Conservation (phyloP, 2,329 filamentous ascomycete genomes). For the Zymoseptoria tritici region DNA sequence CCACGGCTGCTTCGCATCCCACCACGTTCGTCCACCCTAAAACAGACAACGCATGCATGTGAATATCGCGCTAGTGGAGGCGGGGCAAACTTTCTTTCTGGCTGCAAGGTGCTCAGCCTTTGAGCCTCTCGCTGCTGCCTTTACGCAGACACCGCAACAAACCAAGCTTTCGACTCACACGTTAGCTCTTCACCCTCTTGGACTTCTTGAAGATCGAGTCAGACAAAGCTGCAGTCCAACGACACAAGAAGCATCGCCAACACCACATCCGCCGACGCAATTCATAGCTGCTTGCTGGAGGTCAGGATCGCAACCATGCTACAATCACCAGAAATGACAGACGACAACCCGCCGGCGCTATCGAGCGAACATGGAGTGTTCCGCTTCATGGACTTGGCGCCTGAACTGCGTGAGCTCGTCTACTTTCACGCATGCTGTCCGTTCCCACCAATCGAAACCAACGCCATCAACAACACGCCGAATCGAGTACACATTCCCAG, state of each 20-base stretch:
- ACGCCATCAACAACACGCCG: slow-evolving; percentile 4
- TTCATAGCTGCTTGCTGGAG: not conserved
- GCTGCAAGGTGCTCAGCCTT: not conserved
- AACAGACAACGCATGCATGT: not conserved
- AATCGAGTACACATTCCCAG: slow-evolving; percentile 1
- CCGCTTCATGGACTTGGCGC: slow-evolving; percentile 3
- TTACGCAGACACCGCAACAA: not conserved
- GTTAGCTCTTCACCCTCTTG: not conserved
- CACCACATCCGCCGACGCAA: not conserved
- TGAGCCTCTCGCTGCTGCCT: not conserved
- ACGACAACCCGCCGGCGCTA: not conserved
- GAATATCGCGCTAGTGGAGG: not conserved
- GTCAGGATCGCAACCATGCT: not conserved
- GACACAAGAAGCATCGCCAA: not conserved
- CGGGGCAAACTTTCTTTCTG: not conserved
- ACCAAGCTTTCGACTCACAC: not conserved
- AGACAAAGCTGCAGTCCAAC: not conserved
- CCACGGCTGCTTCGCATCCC: too few species aligned
- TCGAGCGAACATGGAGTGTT: not conserved
- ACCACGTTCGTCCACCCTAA: too few species aligned
- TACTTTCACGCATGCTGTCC: slow-evolving; percentile 3
- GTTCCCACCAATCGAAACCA: slow-evolving; percentile 8
- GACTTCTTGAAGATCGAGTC: not conserved
- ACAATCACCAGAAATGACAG: not conserved
- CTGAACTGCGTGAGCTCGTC: slow-evolving; percentile 4